Evolutionary conservation across 352 stramenopile species (phyloP), one percentile per base, ranked within the genome.

Genomic region (Pythium vanterpoolii): DNA sequence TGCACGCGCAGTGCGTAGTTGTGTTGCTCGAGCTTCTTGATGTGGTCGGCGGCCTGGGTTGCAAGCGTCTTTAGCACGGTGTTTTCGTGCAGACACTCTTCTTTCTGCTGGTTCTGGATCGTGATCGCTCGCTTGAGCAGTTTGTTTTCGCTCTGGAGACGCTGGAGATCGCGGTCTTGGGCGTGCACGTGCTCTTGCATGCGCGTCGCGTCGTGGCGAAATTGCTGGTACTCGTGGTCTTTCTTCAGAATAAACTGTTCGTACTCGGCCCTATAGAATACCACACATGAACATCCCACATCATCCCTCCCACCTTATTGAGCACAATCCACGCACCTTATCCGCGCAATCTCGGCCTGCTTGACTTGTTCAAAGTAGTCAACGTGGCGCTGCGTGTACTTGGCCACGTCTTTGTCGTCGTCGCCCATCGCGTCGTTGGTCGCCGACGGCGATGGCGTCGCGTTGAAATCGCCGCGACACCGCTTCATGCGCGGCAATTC

Each of bases 81-180:
- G 69, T 93, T 93, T 56, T 95, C 86, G 16, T 84, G 70, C 62
- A 78, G 60, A 11, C 77, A 81, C 54, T 93, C 86, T 27, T 93
- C 83, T 59, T 95, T 95, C 62, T 93, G 86, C 68, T 93, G 82
- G 68, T 79, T 93, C 63, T 95, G 86, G 71, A 95, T 95, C 46
- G 69, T 78, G 53, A 95, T 84, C 21, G 86, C 86, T 34, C 86
- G 83, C 64, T 93, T 91, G 26, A 95, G 69, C 46, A 95, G 66
- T 68, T 83, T 85, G 73, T 93, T 95, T 62, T 95, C 86, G n/a
- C 72, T 66, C 46, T 85, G 66, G n/a, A 93, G 67, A 26, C 85
- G 74, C 56, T 84, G 76, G 18, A 71, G 9, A 2, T 93, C 83
- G 36, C 71, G 74, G n/a, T 78, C 74, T 60, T 89, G 77, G 9